Percentiles rank a stretch among this genome's conserved stretches.
Conservation (phyloP, 1,139 yeast genomes). For the Lodderomyces pseudojiufengensis region DNA sequence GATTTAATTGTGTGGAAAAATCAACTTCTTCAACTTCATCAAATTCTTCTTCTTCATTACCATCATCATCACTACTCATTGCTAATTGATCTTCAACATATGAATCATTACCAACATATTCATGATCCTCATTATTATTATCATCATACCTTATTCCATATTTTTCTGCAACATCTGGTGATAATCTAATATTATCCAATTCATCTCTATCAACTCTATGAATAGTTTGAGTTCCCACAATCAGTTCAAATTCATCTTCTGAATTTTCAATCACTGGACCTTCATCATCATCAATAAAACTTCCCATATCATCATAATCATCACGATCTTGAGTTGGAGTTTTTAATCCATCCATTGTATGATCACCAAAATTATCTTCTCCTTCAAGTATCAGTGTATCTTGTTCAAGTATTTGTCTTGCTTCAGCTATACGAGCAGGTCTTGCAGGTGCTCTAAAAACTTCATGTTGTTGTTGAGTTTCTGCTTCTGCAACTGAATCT, state of each 20-base stretch:
- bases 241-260: conserved; percentile 17
- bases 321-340: conserved; percentile 39
- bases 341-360: conserved; percentile 35
- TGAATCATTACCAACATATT: conserved; percentile 12
- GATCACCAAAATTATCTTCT: conserved; percentile 43
- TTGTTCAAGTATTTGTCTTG: conserved; percentile 7
- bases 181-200: conserved; percentile 23
- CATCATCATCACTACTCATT: conserved; percentile 27
- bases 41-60: conserved; percentile 15
- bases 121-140: conserved; percentile 9
- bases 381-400: conserved; percentile 16
- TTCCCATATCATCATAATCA: conserved; percentile 29
- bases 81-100: conserved; percentile 19
- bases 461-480: no score
- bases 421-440: conserved; percentile 8
- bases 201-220: conserved; percentile 17
- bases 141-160: conserved; percentile 26
- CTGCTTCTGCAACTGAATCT: conserved; percentile 3
- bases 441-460: conserved; percentile 7
- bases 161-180: conserved; percentile 18
- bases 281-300: conserved; percentile 28
- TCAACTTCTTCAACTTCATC: conserved; percentile 15
- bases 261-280: conserved; percentile 12
- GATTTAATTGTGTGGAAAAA: no score
- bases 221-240: background rate